Percentiles rank a stretch among this genome's conserved stretches.
Conservation (phyloP, 2,329 filamentous ascomycete species). For the Penicillium sp. region DNA sequence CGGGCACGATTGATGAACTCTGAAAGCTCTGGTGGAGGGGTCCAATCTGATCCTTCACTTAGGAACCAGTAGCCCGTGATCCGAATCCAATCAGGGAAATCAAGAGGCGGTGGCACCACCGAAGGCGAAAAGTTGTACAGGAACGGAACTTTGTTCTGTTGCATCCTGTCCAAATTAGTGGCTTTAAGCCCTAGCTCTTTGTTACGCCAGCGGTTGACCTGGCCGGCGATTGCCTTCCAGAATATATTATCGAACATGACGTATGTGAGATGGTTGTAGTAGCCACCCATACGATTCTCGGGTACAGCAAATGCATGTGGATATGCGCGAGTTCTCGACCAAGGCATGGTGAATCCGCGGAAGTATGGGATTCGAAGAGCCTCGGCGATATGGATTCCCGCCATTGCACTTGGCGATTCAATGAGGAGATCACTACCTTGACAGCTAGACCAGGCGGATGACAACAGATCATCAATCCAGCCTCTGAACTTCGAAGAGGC, state of each 20-base stretch:
- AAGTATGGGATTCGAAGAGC: constrained; percentile 92
- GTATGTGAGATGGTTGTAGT: constrained; percentile 94
- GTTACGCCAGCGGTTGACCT: constrained; percentile 91
- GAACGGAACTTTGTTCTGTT: constrained; percentile 96
- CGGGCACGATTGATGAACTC: constrained; percentile 84
- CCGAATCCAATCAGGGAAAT: constrained; percentile 96
- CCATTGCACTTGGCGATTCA: constrained; percentile 95
- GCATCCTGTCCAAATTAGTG: constrained; percentile 86
- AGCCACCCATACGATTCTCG: constrained; percentile 89
- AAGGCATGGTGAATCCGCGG: constrained; percentile 97
- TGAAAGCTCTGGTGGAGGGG: constrained; percentile 71
- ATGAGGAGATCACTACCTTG: constrained; percentile 87
- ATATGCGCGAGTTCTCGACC: constrained; percentile 93
- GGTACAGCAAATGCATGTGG: constrained; percentile 95
- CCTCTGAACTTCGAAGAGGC: constrained; percentile 83
- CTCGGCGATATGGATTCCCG: constrained; percentile 95
- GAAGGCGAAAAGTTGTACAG: constrained; percentile 95
- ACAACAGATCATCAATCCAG: constrained; percentile 90
- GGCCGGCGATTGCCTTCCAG: constrained; percentile 88
- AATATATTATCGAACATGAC: constrained; percentile 96
- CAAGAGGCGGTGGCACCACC: constrained; percentile 89
- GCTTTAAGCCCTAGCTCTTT: constrained; percentile 74
- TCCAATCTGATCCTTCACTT: constrained; percentile 71
- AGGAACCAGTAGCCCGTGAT: constrained; percentile 99
- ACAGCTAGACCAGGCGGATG: constrained; percentile 79